Evolutionary conservation across 306 rosid species (phyloP).

Genomic region (Bauhinia variegata): DNA sequence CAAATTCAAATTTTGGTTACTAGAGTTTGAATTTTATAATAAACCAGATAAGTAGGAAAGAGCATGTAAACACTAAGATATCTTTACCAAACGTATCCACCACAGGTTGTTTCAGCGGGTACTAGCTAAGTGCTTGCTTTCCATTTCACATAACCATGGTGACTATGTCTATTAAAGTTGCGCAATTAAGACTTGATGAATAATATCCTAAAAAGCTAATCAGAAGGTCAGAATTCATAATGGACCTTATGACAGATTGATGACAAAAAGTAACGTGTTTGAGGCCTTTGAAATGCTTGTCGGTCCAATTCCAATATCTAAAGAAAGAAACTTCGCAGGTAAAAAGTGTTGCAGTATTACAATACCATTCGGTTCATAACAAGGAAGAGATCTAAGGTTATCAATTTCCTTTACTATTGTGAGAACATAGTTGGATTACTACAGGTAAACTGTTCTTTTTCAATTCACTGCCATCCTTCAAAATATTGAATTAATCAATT

Average conservation of each 20-base stretch:
- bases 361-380: too few relatives aligned
- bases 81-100: constrained; percentile 13
- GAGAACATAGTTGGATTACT: not conserved
- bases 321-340: too few relatives aligned
- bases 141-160: constrained; percentile 27
- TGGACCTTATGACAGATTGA: not conserved
- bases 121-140: constrained; percentile 14
- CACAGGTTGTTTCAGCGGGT: constrained; percentile 8
- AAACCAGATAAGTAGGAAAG: constrained; percentile 12
- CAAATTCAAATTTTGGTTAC: constrained; percentile 44
- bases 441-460: not conserved
- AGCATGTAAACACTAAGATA: constrained; percentile 20
- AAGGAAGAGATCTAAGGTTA: too few relatives aligned
- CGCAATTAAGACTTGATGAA: not conserved
- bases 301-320: too few relatives aligned
- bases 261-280: not conserved
- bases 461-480: not conserved
- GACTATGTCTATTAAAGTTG: not conserved
- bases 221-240: not conserved
- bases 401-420: too few relatives aligned
- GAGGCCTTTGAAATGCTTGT: not conserved
- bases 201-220: not conserved
- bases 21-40: constrained; percentile 26
- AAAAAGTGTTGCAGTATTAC: too few relatives aligned
- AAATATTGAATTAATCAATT: constrained; percentile 1